Evolutionary conservation across 1,139 yeast species (phyloP).

Genomic region (Yamadazyma triangularis): DNA sequence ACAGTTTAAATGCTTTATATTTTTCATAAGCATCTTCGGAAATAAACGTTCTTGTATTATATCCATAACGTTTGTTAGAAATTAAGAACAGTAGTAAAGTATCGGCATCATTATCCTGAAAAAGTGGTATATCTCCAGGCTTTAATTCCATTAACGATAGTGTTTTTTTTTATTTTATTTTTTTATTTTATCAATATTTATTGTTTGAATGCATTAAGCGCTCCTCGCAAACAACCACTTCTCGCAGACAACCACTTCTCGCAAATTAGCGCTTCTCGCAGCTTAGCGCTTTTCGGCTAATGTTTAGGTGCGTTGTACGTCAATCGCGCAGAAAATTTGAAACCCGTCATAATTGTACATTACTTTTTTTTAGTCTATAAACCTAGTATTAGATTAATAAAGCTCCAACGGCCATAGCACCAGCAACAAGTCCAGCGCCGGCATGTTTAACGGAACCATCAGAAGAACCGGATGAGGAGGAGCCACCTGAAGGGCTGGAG

Average conservation of each 20-base stretch:
- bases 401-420: slow-evolving; percentile 13
- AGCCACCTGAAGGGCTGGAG: slow-evolving; percentile 2
- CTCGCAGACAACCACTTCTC: too few relatives aligned
- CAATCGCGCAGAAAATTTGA: too few relatives aligned
- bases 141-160: neutral
- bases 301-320: too few relatives aligned
- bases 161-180: too few relatives aligned
- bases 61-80: neutral
- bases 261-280: too few relatives aligned
- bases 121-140: neutral
- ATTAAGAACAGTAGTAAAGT: too few relatives aligned
- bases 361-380: too few relatives aligned
- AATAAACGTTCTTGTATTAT: neutral
- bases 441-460: slow-evolving; percentile 4
- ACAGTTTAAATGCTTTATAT: slow-evolving; percentile 1
- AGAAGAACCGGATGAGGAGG: slow-evolving; percentile 2
- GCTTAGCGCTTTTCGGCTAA: too few relatives aligned
- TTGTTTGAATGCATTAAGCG: too few relatives aligned
- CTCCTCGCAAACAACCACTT: too few relatives aligned
- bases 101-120: too few relatives aligned
- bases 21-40: slow-evolving; percentile 2
- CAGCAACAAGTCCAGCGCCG: slow-evolving; percentile 12
- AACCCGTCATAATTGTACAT: neutral
- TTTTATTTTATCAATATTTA: neutral
- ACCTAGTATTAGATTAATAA: slow-evolving; percentile 13